A percentile compares a stretch with the other conserved stretches of the same genome.
These are phyloP conservation scores for Amanita brunnescens DNA, from an alignment of 768 basidiomycete species.

Conservation along the genomic window DNA sequence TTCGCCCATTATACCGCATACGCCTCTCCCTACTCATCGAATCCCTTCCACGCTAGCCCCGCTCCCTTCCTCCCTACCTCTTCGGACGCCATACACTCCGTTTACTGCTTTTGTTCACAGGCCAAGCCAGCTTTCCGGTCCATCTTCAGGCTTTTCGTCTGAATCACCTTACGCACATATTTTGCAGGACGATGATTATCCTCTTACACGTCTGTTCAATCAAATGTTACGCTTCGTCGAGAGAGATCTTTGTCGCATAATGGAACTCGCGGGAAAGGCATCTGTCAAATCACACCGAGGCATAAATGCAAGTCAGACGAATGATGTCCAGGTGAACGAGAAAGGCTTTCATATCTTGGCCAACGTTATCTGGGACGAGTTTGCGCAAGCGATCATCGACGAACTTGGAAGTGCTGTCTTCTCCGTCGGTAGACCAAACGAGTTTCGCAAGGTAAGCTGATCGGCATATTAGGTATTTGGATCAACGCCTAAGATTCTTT, in stretches of 20 bases:
- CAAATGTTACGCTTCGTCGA: slow-evolving; percentile 75
- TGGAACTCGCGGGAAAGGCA: slow-evolving; percentile 69
- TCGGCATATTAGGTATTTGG: slow-evolving; percentile 1
- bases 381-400: slow-evolving; percentile 71
- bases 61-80: slow-evolving; percentile 21
- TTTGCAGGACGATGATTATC: slow-evolving; percentile 57
- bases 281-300: slow-evolving; percentile 36
- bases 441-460: slow-evolving; percentile 70
- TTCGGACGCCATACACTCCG: slow-evolving; percentile 42
- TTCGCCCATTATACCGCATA: slow-evolving; percentile 71
- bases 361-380: slow-evolving; percentile 83
- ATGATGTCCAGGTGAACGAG: slow-evolving; percentile 11
- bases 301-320: background rate
- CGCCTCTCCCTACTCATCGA: slow-evolving; percentile 45
- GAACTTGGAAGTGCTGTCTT: slow-evolving; percentile 81
- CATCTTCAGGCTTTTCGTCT: slow-evolving; percentile 11
- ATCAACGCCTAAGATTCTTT: background rate
- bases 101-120: slow-evolving; percentile 46
- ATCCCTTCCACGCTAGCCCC: slow-evolving; percentile 20
- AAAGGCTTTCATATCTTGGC: slow-evolving; percentile 76
- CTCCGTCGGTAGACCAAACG: slow-evolving; percentile 84
- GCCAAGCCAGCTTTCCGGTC: slow-evolving; percentile 38
- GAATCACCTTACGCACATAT: slow-evolving; percentile 36
- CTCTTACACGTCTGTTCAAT: slow-evolving; percentile 73
- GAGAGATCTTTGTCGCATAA: slow-evolving; percentile 61